A percentile compares a stretch with the other conserved stretches of the same genome.
These are phyloP conservation scores for Ceratobasidium sp. DNA, from an alignment of 1,284 basidiomycete genomes.

Conservation along the genomic window DNA sequence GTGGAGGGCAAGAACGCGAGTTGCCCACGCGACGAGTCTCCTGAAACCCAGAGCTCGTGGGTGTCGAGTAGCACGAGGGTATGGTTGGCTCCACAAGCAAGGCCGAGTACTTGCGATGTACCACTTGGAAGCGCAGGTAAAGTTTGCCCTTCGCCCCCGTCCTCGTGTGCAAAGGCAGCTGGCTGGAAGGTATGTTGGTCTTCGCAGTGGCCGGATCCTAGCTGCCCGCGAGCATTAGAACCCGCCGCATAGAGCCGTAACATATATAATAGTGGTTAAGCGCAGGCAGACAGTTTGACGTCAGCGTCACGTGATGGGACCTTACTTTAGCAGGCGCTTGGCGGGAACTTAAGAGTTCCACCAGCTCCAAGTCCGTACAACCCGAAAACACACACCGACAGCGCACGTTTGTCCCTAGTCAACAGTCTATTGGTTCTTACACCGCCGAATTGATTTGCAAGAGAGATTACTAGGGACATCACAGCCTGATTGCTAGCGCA, in stretches of 20 bases:
- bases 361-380: neutral
- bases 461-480: neutral
- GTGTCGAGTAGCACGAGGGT: slow-evolving; percentile 68
- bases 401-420: neutral
- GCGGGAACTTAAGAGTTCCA: neutral
- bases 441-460: neutral
- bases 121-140: slow-evolving; percentile 30
- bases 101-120: slow-evolving; percentile 57
- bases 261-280: neutral
- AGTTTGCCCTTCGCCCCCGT: slow-evolving; percentile 43
- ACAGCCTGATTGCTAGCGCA: slow-evolving; percentile 6
- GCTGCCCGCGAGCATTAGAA: slow-evolving; percentile 83
- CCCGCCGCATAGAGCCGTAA: slow-evolving; percentile 69
- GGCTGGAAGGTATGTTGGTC: slow-evolving; percentile 71
- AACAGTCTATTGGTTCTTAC: neutral
- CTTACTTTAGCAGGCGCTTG: neutral
- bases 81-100: slow-evolving; percentile 76
- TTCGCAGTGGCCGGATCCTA: slow-evolving; percentile 69
- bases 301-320: slow-evolving; percentile 29
- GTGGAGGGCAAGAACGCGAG: slow-evolving; percentile 9
- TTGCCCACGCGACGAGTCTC: slow-evolving; percentile 61
- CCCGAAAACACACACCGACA: neutral
- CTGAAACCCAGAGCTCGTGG: slow-evolving; percentile 71
- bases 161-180: slow-evolving; percentile 60
- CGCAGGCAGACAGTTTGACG: neutral